Evolutionary conservation across 305 asterid species (phyloP), one percentile per base, ranked within the genome.

Genomic region (Plantago rigida): DNA sequence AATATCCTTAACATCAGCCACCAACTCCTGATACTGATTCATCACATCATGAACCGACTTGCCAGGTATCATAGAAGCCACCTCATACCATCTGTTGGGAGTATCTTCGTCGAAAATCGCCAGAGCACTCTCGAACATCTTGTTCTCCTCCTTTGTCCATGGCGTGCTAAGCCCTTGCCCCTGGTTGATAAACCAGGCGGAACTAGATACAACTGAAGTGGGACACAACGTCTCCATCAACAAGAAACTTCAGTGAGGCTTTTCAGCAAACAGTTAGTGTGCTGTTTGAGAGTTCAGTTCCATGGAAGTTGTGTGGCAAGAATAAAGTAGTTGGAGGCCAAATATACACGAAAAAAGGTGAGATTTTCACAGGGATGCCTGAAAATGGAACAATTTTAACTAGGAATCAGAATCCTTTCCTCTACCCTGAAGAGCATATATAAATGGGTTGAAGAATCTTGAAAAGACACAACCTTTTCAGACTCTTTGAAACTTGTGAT

Each of bases 101-200:
- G 79, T 76, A 44, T 69, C 77, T 65, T 81, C 84, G 29, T 84
- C 88, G 44, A 72, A 72, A 34, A 76, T 52, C 0, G 92, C 92
- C n/a, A 84, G 74, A 56, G 88, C 92, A 55, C 83, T 75, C 69
- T 84, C 92, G 57, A 84, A 84, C 58, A 2, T 45, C 75, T 82
- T 78, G 82, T 84, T 84, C 75, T 84, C 86, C 50, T 82, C 86
- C 75, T 70, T 75, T 31, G 83, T 84, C 92, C 92, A 84, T 58
- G 58, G 48, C 11, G 73, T 64, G 65, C 64, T 68, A 56, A 62
- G 75, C 5, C 62, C 66, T 4, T 64, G 75, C 5, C 62, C 66
- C 5, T 64, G 77, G 65, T 36, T 36, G 10, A 77, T 56, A 22
- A 78, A 63, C 81, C 78, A 64, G 28, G 67, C 72, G 6, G 87